A percentile compares a stretch with the other conserved stretches of the same genome.
Evolutionary conservation across 208 protist genomes (phyloP).

Genomic region (Crithidia fasciculata): DNA sequence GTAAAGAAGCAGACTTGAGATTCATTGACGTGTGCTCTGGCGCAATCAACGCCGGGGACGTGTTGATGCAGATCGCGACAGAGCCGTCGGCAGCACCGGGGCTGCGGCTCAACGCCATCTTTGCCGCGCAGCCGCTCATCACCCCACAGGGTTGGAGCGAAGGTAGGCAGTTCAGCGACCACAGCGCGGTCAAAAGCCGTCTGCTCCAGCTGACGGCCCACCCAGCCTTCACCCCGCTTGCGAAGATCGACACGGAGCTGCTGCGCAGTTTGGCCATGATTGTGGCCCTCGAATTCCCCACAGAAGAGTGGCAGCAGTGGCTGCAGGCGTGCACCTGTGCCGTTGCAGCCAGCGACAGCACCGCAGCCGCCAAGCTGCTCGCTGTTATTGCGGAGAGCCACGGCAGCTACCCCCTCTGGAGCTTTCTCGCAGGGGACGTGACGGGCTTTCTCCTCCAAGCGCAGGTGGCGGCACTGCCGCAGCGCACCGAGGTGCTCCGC

Average conservation of each 20-base stretch:
- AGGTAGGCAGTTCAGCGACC: slow-evolving; percentile 53
- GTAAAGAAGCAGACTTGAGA: slow-evolving; percentile 39
- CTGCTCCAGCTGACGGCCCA: slow-evolving; percentile 24
- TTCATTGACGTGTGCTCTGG: slow-evolving; percentile 42
- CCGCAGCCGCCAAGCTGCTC: background rate
- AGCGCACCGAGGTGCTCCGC: slow-evolving; percentile 15
- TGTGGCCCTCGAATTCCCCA: slow-evolving; percentile 45
- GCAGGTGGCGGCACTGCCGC: slow-evolving; percentile 10
- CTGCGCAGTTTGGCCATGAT: slow-evolving; percentile 41
- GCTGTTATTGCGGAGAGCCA: slow-evolving; percentile 33
- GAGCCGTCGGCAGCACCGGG: slow-evolving; percentile 14
- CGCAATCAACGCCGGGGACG: slow-evolving; percentile 65
- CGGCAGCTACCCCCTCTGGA: slow-evolving; percentile 44
- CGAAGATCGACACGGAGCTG: slow-evolving; percentile 33
- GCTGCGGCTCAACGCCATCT: slow-evolving; percentile 49
- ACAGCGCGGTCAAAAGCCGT: slow-evolving; percentile 11
- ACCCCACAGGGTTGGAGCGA: slow-evolving; percentile 41
- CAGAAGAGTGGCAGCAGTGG: slow-evolving; percentile 43
- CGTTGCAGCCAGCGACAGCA: slow-evolving; percentile 5
- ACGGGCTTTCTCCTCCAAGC: slow-evolving; percentile 25
- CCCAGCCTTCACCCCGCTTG: background rate
- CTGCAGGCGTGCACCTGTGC: slow-evolving; percentile 25
- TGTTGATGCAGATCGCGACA: slow-evolving; percentile 41
- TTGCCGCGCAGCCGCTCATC: slow-evolving; percentile 55
- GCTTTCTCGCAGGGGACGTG: slow-evolving; percentile 35